Base-by-base conservation (phyloP, 169 alveolate genomes). In the Eimeria sp. region DNA sequence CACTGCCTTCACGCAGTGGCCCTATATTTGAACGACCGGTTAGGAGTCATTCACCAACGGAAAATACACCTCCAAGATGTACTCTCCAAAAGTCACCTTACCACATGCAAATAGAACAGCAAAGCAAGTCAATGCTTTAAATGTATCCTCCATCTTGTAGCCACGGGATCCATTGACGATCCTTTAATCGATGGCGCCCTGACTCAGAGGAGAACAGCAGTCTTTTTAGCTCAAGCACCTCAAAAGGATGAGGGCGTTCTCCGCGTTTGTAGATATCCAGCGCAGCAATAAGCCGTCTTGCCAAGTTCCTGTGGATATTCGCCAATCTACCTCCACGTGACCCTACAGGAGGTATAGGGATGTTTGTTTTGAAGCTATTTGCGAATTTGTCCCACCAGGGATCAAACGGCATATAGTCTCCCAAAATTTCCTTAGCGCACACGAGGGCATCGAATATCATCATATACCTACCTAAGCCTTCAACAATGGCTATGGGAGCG, bases 381-480 rank as follows among this genome's bases (percentile, higher is more conserved):
- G 88, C 22, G 88, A 78, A 78, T 20, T 72, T 72, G 30, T 7
- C 88, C 88, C 88, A 78, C 88, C 88, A 78, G 9, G 3, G 20
- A 10, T 20, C 18, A 0, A 45, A n/a, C 10, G 45, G 67, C 65
- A 78, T 78, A 25, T 45, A 22, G 3, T 78, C 67, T 25, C 88
- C 88, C 22, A 78, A 4, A 49, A 78, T 7, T 13, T 78, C 25
- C 3, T 3, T 25, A 22, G 88, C 25, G 20, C 43, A 78, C 9
- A 78, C 45, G 45, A 78, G 20, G 0, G 30, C 16, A 25, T 78
- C 88, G 43, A 78, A 47, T 6, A 18, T 10, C 43, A 78, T 49
- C 9, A 78, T 47, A 47, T 47, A 78, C 2, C 5, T 10, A 25
- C 67, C 65, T 6, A 78, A n/a, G 4, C 7, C 18, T 11, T 49